phyloP scores from a whole-genome alignment of 2,329 filamentous ascomycete genomes.

The Colletotrichum sp. region DNA sequence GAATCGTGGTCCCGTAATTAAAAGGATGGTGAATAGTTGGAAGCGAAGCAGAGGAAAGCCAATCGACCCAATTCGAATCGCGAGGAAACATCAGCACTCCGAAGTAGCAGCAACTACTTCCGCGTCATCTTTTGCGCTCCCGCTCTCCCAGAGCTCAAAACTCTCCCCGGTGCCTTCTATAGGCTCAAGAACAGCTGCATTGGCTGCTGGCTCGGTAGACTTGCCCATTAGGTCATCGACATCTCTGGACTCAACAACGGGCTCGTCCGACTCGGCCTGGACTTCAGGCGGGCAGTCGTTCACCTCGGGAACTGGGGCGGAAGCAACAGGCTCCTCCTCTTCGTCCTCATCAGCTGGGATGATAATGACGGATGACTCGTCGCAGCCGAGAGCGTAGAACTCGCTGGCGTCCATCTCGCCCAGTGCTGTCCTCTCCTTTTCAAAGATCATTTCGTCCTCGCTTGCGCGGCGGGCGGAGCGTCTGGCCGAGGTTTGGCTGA shows the following conservation, averaged over 20 bases:
- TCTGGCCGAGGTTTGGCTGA: constrained; percentile 59
- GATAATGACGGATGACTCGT: constrained; percentile 66
- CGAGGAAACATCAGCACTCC: constrained; percentile 27
- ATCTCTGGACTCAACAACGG: constrained; percentile 25
- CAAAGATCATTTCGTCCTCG: constrained; percentile 62
- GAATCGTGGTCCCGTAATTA: constrained; percentile 18
- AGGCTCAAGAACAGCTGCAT: constrained; percentile 55
- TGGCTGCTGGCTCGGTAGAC: constrained; percentile 39
- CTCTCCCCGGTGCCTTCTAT: constrained; percentile 64
- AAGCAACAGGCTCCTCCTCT: constrained; percentile 28
- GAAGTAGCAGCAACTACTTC: constrained; percentile 30
- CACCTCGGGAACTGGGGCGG: constrained; percentile 1
- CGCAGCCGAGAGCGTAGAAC: constrained; percentile 71
- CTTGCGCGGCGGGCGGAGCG: constrained; percentile 35
- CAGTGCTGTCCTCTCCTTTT: constrained; percentile 69
- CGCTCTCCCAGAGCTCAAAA: constrained; percentile 76
- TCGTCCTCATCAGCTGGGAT: constrained; percentile 66
- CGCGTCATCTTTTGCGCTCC: constrained; percentile 64
- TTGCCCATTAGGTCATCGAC: constrained; percentile 43
- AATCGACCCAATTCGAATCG: not conserved
- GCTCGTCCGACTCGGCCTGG: constrained; percentile 23
- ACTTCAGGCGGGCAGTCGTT: constrained; percentile 32
- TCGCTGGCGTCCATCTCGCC: constrained; percentile 71
- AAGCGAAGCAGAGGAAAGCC: constrained; percentile 2
- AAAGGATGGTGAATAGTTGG: constrained; percentile 20